Evolutionary conservation across 306 rosid species (phyloP).

Genomic region (Medicago lupulina): DNA sequence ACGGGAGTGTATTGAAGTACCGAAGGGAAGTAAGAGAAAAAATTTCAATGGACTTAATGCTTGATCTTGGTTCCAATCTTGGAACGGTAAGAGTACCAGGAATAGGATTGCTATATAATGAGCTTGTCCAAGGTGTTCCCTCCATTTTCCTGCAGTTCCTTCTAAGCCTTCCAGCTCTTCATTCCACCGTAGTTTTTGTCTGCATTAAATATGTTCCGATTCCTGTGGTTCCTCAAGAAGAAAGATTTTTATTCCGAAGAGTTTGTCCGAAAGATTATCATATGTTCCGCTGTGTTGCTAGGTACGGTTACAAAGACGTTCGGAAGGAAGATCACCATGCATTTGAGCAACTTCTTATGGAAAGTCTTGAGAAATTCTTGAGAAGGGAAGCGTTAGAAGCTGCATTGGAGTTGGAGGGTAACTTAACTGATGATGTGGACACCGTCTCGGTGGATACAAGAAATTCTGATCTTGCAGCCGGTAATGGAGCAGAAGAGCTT

Average conservation of each 20-base stretch:
- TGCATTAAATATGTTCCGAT: constrained; percentile 95
- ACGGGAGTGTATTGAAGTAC: constrained; percentile 93
- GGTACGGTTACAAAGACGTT: constrained; percentile 91
- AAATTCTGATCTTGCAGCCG: constrained; percentile 51
- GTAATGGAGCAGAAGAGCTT: constrained; percentile 57
- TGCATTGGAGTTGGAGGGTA: constrained; percentile 73
- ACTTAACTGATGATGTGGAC: constrained; percentile 53
- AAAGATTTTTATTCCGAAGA: constrained; percentile 89
- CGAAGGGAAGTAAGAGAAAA: constrained; percentile 82
- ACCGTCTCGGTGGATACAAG: constrained; percentile 50
- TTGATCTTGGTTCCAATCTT: constrained; percentile 83
- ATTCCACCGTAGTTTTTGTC: constrained; percentile 80
- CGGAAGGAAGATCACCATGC: constrained; percentile 94
- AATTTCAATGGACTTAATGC: constrained; percentile 80
- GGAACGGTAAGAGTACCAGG: constrained; percentile 97
- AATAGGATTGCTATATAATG: constrained; percentile 88
- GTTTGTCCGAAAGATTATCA: constrained; percentile 95
- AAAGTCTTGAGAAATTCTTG: constrained; percentile 87
- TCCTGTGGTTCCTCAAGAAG: constrained; percentile 95
- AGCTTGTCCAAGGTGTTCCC: constrained; percentile 97
- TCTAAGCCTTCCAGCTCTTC: constrained; percentile 90
- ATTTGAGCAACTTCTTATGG: constrained; percentile 87
- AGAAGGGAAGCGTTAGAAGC: constrained; percentile 86
- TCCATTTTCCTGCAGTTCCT: constrained; percentile 88
- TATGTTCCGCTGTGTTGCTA: constrained; percentile 89